A percentile compares a stretch with the other conserved stretches of the same genome.
Evolutionary conservation across 192 early-diverging fungal genomes (phyloP).

Genomic region (Thamnidium elegans): DNA sequence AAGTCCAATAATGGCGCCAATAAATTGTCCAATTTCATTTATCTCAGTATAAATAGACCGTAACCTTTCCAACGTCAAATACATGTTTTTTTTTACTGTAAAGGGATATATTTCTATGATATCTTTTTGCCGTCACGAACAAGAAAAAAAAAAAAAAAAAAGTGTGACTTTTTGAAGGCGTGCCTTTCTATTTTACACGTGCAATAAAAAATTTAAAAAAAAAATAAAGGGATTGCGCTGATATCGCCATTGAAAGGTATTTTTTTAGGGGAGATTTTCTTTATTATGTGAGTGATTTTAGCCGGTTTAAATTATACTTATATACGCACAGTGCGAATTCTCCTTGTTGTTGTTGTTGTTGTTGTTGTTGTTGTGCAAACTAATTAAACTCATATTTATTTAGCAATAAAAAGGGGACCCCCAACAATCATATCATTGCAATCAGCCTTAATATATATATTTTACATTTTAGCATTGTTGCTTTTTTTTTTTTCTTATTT

Average conservation of each 20-base stretch:
- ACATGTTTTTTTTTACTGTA: background rate
- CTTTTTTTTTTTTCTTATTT: background rate
- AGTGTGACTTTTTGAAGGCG: slow-evolving; percentile 13
- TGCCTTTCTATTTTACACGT: background rate
- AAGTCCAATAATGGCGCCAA: background rate
- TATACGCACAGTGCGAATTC: background rate
- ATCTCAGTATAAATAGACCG: slow-evolving; percentile 1
- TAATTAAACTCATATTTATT: too few relatives aligned
- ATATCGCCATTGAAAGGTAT: slow-evolving; percentile 9
- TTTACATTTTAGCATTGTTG: background rate
- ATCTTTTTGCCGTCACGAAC: background rate
- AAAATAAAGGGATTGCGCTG: slow-evolving; percentile 5
- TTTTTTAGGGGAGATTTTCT: too few relatives aligned
- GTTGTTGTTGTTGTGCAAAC: too few relatives aligned
- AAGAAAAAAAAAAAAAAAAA: too few relatives aligned
- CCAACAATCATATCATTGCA: too few relatives aligned
- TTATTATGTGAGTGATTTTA: slow-evolving; percentile 11
- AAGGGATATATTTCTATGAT: background rate
- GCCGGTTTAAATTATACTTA: background rate
- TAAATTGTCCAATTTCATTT: slow-evolving; percentile 3
- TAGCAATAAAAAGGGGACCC: too few relatives aligned
- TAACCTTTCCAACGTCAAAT: slow-evolving; percentile 11
- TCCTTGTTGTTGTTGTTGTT: background rate
- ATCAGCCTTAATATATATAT: background rate
- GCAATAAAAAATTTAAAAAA: background rate